A percentile compares a stretch with the other conserved stretches of the same genome.
These are phyloP conservation scores for Acmispon strigosus DNA, from an alignment of 306 rosid genomes.

Conservation along the genomic window DNA sequence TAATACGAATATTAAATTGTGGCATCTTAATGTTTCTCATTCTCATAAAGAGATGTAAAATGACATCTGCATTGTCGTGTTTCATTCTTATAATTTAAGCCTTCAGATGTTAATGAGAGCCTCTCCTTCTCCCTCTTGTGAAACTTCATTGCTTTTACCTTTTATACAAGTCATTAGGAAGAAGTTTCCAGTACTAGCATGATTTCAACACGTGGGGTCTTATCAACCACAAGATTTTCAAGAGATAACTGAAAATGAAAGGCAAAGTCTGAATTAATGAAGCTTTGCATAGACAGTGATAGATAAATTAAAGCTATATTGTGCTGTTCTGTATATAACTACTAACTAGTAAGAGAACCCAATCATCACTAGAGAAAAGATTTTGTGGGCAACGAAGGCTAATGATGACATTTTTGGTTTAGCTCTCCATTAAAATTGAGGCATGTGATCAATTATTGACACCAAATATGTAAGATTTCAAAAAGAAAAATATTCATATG, in stretches of 20 bases:
- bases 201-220: conserved; percentile 8
- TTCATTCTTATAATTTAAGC: conserved; percentile 8
- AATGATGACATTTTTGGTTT: not conserved
- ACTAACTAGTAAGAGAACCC: not conserved
- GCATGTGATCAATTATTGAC: not conserved
- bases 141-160: not conserved
- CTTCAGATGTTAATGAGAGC: not conserved
- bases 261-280: not conserved
- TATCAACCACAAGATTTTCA: not conserved
- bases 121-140: not conserved
- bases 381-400: not conserved
- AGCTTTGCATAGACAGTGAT: not conserved
- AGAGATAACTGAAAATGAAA: conserved; percentile 22
- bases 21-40: not conserved
- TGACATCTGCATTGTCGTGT: conserved; percentile 19
- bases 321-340: not conserved
- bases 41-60: not conserved
- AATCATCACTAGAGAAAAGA: not conserved
- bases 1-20: not conserved
- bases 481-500: too few relatives aligned
- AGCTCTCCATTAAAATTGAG: not conserved
- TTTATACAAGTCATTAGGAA: not conserved
- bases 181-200: not conserved
- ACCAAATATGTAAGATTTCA: too few relatives aligned
- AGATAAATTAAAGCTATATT: not conserved